phyloP scores from a whole-genome alignment of 208 protist genomes.

The Blechomonas ayalai region DNA sequence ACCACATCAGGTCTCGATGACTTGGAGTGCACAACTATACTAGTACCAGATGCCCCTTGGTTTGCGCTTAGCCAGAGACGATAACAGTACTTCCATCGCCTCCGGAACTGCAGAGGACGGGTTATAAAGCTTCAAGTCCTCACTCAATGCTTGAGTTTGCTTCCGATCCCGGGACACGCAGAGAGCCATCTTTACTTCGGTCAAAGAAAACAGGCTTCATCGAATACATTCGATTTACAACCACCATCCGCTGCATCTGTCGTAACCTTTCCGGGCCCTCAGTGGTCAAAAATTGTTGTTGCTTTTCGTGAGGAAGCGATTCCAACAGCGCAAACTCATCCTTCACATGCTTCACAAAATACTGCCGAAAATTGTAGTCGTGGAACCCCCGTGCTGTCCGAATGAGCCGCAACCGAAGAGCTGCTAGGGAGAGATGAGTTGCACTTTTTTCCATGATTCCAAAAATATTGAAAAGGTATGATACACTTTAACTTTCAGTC shows the following conservation, averaged over 20 bases:
- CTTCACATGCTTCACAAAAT: slow-evolving; percentile 79
- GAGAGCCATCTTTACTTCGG: too few relatives aligned
- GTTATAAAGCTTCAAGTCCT: too few relatives aligned
- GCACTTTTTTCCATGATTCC: slow-evolving; percentile 16
- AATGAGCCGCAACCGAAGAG: slow-evolving; percentile 45
- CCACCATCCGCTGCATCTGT: slow-evolving; percentile 82
- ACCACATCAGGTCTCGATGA: too few relatives aligned
- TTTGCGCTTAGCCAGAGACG: too few relatives aligned
- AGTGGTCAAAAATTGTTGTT: slow-evolving; percentile 37
- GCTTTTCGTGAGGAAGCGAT: slow-evolving; percentile 35
- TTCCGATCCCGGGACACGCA: too few relatives aligned
- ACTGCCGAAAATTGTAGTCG: slow-evolving; percentile 88
- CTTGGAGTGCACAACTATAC: too few relatives aligned
- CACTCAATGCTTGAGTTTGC: too few relatives aligned
- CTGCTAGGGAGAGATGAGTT: slow-evolving; percentile 32
- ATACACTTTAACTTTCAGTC: background rate
- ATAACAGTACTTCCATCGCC: too few relatives aligned
- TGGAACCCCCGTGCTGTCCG: slow-evolving; percentile 50
- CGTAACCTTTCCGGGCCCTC: slow-evolving; percentile 50
- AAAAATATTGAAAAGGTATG: too few relatives aligned
- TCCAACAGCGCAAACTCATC: slow-evolving; percentile 56
- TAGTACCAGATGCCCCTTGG: too few relatives aligned
- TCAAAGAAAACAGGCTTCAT: slow-evolving; percentile 64
- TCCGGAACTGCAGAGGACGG: too few relatives aligned
- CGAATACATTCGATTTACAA: slow-evolving; percentile 77